These are phyloP conservation scores for Limnanthes douglasii DNA, from an alignment of 345 rosid species.

Conservation along the genomic window DNA sequence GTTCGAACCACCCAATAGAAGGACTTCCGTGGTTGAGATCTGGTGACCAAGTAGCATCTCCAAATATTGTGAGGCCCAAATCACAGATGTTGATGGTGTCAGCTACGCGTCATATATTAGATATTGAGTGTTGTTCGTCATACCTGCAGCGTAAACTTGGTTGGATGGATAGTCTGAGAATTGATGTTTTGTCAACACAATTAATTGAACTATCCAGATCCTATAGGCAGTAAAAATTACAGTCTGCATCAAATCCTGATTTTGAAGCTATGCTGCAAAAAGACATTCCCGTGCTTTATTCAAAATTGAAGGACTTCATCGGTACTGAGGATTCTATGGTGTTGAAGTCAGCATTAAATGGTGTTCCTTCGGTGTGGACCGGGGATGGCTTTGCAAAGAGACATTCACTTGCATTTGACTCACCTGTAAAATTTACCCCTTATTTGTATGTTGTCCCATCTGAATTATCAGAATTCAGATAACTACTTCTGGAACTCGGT, in stretches of 20 bases:
- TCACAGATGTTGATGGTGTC: conserved; percentile 80
- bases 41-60: conserved; percentile 41
- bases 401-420: conserved; percentile 85
- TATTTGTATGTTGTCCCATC: conserved; percentile 95
- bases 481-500: conserved; percentile 66
- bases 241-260: conserved; percentile 27
- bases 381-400: conserved; percentile 79
- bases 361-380: conserved; percentile 85
- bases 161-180: conserved; percentile 47
- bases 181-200: conserved; percentile 45
- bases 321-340: conserved; percentile 42
- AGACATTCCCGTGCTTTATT: conserved; percentile 52
- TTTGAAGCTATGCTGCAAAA: conserved; percentile 42
- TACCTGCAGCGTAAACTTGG: conserved; percentile 71
- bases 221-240: conserved; percentile 34
- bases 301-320: conserved; percentile 42
- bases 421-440: conserved; percentile 89
- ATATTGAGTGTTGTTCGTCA: conserved; percentile 41
- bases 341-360: conserved; percentile 48
- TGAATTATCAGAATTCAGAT: conserved; percentile 67
- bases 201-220: conserved; percentile 60
- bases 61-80: conserved; percentile 67
- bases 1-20: conserved; percentile 43
- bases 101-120: conserved; percentile 56
- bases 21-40: conserved; percentile 84